phyloP scores from a whole-genome alignment of 139 green algal species.

The Gonium pectorale region DNA sequence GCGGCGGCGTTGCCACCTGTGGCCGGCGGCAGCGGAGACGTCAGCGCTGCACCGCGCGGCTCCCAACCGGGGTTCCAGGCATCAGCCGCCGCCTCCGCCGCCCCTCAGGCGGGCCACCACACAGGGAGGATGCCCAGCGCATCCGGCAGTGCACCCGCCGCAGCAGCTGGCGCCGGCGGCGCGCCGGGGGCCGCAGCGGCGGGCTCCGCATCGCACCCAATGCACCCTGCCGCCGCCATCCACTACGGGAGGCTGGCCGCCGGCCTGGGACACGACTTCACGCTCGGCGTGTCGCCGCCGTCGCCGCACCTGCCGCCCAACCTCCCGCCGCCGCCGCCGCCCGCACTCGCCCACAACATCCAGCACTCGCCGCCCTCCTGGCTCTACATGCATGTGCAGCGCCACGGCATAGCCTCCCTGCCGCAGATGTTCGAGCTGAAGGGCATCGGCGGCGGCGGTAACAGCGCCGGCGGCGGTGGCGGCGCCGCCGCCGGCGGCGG shows the following conservation, averaged over 20 bases:
- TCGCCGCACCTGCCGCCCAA: slow-evolving; percentile 25
- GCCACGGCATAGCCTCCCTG: background rate
- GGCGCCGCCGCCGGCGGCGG: background rate
- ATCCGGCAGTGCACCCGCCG: background rate
- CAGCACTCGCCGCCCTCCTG: slow-evolving; percentile 59
- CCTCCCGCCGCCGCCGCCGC: slow-evolving; percentile 46
- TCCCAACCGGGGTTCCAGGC: too few species aligned
- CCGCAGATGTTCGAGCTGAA: slow-evolving; percentile 1
- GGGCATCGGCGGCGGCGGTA: background rate
- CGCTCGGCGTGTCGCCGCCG: slow-evolving; percentile 43
- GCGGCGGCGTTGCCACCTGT: too few species aligned
- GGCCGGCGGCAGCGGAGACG: background rate
- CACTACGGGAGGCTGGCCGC: slow-evolving; percentile 1
- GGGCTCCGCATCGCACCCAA: background rate
- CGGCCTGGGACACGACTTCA: background rate
- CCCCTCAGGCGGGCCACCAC: too few species aligned
- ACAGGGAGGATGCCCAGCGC: too few species aligned
- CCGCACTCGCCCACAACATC: slow-evolving; percentile 56
- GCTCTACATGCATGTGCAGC: background rate
- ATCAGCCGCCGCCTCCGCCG: too few species aligned
- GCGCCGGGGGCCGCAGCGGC: background rate
- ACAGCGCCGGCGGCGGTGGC: background rate
- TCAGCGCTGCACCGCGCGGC: too few species aligned
- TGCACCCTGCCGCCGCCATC: slow-evolving; percentile 30
- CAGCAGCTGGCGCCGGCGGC: background rate